Percentiles rank a stretch among this genome's conserved stretches.
phyloP scores from a whole-genome alignment of 2,329 filamentous ascomycete genomes.

The Colletotrichum lupini region DNA sequence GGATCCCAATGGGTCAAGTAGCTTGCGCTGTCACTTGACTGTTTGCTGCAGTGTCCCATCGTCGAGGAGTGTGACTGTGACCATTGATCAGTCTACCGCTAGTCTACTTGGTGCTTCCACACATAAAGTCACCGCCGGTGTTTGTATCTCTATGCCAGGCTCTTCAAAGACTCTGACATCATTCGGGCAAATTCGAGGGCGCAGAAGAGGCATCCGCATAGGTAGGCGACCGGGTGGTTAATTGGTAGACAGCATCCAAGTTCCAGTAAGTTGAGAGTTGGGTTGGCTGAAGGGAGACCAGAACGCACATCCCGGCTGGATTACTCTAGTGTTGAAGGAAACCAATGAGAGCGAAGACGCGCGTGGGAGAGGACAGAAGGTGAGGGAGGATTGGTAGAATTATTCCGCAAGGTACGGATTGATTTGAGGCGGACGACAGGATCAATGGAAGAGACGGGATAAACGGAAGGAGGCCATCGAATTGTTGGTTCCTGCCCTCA shows the following conservation, averaged over 20 bases:
- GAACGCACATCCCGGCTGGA: neutral
- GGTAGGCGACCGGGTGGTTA: neutral
- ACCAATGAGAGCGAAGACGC: conserved; percentile 6
- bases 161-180: conserved; percentile 21
- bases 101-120: neutral
- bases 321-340: neutral
- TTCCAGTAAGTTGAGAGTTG: neutral
- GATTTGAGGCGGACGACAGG: conserved; percentile 8
- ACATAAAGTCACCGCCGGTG: neutral
- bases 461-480: neutral
- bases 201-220: neutral
- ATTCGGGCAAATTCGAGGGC: conserved; percentile 4
- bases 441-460: neutral
- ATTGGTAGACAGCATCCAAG: neutral
- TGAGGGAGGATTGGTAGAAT: conserved; percentile 25
- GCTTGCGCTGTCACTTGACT: conserved; percentile 33
- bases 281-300: conserved; percentile 7
- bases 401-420: too few species aligned
- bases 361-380: conserved; percentile 10
- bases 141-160: conserved; percentile 7
- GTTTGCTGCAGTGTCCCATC: neutral
- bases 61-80: neutral
- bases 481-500: neutral
- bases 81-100: too few species aligned
- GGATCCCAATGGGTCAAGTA: conserved; percentile 21